Base-by-base conservation (phyloP, 2,329 filamentous ascomycete species). In the Macrophomina tecta region DNA sequence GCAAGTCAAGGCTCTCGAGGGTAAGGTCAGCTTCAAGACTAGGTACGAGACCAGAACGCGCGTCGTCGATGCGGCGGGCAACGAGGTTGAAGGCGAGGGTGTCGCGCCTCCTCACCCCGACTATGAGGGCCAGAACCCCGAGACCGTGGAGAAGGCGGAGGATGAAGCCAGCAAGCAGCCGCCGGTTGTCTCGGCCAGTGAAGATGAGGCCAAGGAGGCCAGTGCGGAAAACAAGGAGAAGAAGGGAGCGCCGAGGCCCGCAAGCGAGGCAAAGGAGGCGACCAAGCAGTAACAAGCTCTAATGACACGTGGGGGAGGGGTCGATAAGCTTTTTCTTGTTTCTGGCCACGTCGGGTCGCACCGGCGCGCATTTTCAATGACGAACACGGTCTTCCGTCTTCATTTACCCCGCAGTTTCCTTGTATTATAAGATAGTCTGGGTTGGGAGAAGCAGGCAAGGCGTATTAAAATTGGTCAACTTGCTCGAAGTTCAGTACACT, bases 21-120 rank as follows among this genome's bases (percentile, higher is more conserved):
- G 94, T 74, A 96, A 97, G 80, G 94, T 98, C 68, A 92, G 93
- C 74, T 97, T 99, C 82, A 90, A 96, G 82, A 98, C 95, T 12
- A 91, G 90, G 71, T 97, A 97, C 77, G 94, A 98, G 84, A 97
- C 94, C n/a, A 87, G 91, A 70, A 97, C 93, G 8, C 90, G 92
- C 67, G 80, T 98, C 66, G 84, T 97, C 48, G 93, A 97, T 78
- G 87, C 87, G 63, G 78, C 88, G 51, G 95, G 94, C 68, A 93
- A 94, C 71, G 91, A 96, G 75, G 72, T 82, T 28, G 77, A 79
- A 6, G 77, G 77, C 16, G 72, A 72, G 23, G 77, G 76, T 28
- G 80, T 79, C 68, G 85, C 82, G 62, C 85, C 83, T 53, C 82
- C 82, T 68, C 86, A 87, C 72, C 85, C 85, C 1, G 85, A 87